These are phyloP conservation scores for Aspergillus aculeatus DNA, from an alignment of 2,329 filamentous ascomycete species.

Conservation along the genomic window DNA sequence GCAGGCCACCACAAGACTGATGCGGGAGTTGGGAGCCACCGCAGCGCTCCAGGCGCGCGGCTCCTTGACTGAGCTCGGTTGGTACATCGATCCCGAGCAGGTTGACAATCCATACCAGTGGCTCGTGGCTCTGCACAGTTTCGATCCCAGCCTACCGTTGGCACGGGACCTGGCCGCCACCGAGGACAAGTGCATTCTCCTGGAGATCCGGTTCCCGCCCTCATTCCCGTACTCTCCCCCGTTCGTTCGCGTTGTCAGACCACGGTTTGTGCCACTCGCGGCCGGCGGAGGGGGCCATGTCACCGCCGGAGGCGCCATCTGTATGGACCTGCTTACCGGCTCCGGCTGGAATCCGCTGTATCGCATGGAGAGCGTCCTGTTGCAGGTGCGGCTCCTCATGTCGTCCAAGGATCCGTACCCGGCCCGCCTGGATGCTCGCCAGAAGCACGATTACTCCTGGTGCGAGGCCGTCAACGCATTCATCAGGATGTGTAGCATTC, in stretches of 20 bases:
- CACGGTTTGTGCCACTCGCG: conserved; percentile 71
- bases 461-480: conserved; percentile 73
- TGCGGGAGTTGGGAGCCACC: conserved; percentile 63
- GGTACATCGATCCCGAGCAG: conserved; percentile 70
- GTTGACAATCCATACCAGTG: conserved; percentile 81
- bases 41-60: conserved; percentile 63
- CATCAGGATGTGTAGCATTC: conserved; percentile 62
- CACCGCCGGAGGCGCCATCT: conserved; percentile 78
- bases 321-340: conserved; percentile 81
- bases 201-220: conserved; percentile 78
- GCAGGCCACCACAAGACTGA: conserved; percentile 61
- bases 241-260: conserved; percentile 78
- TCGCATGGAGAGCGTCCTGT: conserved; percentile 73
- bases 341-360: conserved; percentile 74
- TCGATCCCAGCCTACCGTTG: conserved; percentile 67
- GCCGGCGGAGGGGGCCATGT: conserved; percentile 81
- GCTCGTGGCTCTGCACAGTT: conserved; percentile 87
- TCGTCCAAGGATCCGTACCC: conserved; percentile 66
- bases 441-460: conserved; percentile 59
- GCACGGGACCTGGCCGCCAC: conserved; percentile 69
- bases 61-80: conserved; percentile 68
- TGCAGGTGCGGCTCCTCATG: conserved; percentile 78
- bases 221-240: conserved; percentile 77
- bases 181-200: conserved; percentile 65
- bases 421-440: conserved; percentile 59